Conservation (phyloP, 768 basidiomycete species). For the Termitomyces sp. region DNA sequence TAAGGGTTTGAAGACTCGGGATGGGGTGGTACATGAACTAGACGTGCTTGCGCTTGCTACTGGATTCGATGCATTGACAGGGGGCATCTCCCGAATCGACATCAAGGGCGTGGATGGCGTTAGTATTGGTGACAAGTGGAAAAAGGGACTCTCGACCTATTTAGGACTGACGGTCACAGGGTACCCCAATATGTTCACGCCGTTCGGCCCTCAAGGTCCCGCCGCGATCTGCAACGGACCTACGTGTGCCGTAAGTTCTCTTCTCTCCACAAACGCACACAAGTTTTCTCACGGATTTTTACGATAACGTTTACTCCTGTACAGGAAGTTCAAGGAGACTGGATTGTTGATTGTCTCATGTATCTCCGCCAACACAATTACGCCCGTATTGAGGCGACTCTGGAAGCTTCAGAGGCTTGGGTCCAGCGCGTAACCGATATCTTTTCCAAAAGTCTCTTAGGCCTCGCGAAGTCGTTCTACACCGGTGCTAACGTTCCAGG, state of each 20-base stretch:
- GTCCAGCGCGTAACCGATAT: too few relatives aligned
- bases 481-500: constrained; percentile 21
- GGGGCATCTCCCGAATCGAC: constrained; percentile 17
- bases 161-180: constrained; percentile 16
- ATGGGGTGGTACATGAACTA: constrained; percentile 15
- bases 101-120: constrained; percentile 16
- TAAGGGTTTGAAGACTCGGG: constrained; percentile 15
- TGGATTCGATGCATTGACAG: constrained; percentile 20
- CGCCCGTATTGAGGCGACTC: constrained; percentile 9
- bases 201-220: constrained; percentile 20
- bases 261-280: not conserved
- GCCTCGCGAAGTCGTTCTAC: constrained; percentile 20
- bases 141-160: constrained; percentile 15
- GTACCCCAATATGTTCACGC: constrained; percentile 23
- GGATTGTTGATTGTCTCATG: constrained; percentile 18
- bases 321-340: constrained; percentile 20
- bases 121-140: constrained; percentile 18
- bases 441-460: constrained; percentile 10
- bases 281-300: not conserved
- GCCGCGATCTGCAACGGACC: constrained; percentile 22
- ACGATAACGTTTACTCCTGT: not conserved
- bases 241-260: constrained; percentile 16
- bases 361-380: constrained; percentile 11
- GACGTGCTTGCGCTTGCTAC: constrained; percentile 20
- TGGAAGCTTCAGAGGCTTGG: constrained; percentile 12